Evolutionary conservation across 1,284 basidiomycete genomes (phyloP).

Genomic region (Xerocomus cyaneibrunnescens): DNA sequence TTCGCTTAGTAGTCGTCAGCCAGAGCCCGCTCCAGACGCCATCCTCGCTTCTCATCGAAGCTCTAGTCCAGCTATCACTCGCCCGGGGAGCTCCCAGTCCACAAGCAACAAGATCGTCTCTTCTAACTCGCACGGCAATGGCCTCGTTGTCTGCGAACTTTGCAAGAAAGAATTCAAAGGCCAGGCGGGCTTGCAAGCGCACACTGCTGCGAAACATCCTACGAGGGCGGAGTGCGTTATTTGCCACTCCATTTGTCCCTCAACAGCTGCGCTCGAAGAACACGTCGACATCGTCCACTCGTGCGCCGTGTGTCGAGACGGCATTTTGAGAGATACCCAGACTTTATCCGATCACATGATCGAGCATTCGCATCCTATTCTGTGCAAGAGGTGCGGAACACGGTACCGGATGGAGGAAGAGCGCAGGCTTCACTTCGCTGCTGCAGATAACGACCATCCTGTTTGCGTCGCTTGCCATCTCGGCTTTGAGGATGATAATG

Average conservation of each 20-base stretch:
- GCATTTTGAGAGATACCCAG: slow-evolving; percentile 27
- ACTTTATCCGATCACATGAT: slow-evolving; percentile 31
- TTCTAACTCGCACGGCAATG: slow-evolving; percentile 11
- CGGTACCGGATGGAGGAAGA: slow-evolving; percentile 34
- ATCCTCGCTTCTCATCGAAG: slow-evolving; percentile 9
- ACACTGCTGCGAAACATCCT: slow-evolving; percentile 30
- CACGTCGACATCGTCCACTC: slow-evolving; percentile 29
- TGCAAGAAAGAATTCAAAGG: slow-evolving; percentile 31
- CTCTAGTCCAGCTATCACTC: slow-evolving; percentile 18
- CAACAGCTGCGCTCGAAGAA: slow-evolving; percentile 25
- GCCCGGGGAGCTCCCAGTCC: slow-evolving; percentile 19
- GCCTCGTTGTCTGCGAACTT: slow-evolving; percentile 19
- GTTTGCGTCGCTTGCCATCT: slow-evolving; percentile 24
- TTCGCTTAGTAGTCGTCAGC: slow-evolving; percentile 6
- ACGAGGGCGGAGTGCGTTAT: slow-evolving; percentile 21
- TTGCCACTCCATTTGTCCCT: slow-evolving; percentile 26
- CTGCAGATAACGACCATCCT: slow-evolving; percentile 27
- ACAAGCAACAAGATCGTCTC: slow-evolving; percentile 4
- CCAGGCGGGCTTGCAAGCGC: slow-evolving; percentile 25
- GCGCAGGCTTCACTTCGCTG: slow-evolving; percentile 24
- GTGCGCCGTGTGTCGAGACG: slow-evolving; percentile 29
- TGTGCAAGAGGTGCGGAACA: slow-evolving; percentile 29
- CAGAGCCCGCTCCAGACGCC: slow-evolving; percentile 1
- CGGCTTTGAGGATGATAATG: slow-evolving; percentile 32
- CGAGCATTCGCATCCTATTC: slow-evolving; percentile 29